These are phyloP conservation scores for Harrya chromipes DNA, from an alignment of 768 basidiomycete genomes.

Conservation along the genomic window DNA sequence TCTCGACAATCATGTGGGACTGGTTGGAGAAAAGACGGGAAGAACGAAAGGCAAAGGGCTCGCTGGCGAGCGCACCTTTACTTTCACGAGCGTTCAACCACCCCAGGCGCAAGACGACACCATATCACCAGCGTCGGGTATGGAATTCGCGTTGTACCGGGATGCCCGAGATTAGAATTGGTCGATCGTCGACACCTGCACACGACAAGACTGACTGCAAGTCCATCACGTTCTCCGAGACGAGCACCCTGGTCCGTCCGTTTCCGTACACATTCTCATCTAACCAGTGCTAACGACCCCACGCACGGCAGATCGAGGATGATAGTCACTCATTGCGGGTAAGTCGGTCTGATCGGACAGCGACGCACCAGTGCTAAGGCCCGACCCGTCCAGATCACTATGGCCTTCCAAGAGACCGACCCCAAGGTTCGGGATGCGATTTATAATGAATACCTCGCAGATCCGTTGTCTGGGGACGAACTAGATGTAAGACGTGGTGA, in stretches of 20 bases:
- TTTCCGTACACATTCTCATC: not conserved
- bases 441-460: constrained; percentile 9
- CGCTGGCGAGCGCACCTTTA: too few relatives aligned
- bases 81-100: too few relatives aligned
- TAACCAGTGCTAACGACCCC: not conserved
- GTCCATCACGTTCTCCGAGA: constrained; percentile 5
- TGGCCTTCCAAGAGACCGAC: constrained; percentile 4
- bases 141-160: too few relatives aligned
- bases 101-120: too few relatives aligned
- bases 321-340: not conserved
- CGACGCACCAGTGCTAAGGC: not conserved
- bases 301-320: constrained; percentile 2
- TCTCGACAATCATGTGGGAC: too few relatives aligned
- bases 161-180: too few relatives aligned
- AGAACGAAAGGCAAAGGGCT: too few relatives aligned
- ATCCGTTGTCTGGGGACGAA: not conserved
- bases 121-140: too few relatives aligned
- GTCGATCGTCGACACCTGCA: too few relatives aligned
- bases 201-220: not conserved
- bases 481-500: not conserved
- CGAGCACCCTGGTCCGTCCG: constrained; percentile 14
- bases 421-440: constrained; percentile 6
- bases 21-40: too few relatives aligned
- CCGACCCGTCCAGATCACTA: constrained; percentile 10
- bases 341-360: not conserved